A percentile compares a stretch with the other conserved stretches of the same genome.
These are phyloP conservation scores for Pseudocercospora musae DNA, from an alignment of 2,329 filamentous ascomycete genomes.

Conservation along the genomic window DNA sequence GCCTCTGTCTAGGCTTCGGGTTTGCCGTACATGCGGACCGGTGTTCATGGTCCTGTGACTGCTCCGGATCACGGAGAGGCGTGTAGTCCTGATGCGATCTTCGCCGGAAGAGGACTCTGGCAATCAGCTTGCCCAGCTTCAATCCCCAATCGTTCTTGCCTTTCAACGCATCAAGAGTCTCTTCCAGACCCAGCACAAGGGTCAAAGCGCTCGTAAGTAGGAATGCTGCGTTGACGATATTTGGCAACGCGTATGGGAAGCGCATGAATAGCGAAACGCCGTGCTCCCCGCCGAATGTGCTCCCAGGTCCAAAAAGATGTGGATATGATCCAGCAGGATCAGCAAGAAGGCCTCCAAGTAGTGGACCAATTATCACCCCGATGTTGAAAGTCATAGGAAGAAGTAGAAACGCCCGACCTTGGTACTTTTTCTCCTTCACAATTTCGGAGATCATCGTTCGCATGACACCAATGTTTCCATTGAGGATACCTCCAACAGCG, in stretches of 20 bases:
- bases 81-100: conserved; percentile 19
- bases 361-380: conserved; percentile 47
- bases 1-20: conserved; percentile 30
- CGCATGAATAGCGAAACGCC: conserved; percentile 61
- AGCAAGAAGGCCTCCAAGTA: conserved; percentile 65
- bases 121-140: conserved; percentile 39
- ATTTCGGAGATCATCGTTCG: conserved; percentile 71
- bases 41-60: conserved; percentile 31
- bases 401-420: conserved; percentile 55
- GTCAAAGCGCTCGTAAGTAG: conserved; percentile 54
- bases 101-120: conserved; percentile 33
- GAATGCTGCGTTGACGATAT: conserved; percentile 62
- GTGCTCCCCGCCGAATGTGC: conserved; percentile 53
- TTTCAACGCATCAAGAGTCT: conserved; percentile 47
- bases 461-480: conserved; percentile 73
- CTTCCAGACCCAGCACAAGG: conserved; percentile 64
- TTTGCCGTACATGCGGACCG: neutral
- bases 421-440: conserved; percentile 63
- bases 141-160: conserved; percentile 43
- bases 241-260: conserved; percentile 69
- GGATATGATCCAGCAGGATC: conserved; percentile 64
- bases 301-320: conserved; percentile 58
- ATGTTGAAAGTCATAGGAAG: conserved; percentile 67
- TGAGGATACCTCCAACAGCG: conserved; percentile 62
- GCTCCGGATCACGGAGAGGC: conserved; percentile 34